Percentiles rank a stretch among this genome's conserved stretches.
Evolutionary conservation across 257 asterid genomes (phyloP).

Genomic region (Lithospermum erythrorhizon): DNA sequence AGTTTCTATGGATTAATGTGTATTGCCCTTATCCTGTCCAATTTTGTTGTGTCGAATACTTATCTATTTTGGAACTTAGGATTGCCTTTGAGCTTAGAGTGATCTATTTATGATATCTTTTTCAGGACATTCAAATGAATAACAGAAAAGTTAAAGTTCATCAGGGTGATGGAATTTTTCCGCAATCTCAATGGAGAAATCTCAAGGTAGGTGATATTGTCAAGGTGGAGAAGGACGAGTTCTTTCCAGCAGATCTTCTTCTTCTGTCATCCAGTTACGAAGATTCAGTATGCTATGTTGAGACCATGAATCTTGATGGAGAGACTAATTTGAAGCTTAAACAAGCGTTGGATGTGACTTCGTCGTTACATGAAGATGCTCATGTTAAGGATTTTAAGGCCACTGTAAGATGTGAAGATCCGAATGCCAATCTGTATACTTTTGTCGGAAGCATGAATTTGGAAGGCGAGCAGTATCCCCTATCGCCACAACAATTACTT

Average conservation of each 20-base stretch:
- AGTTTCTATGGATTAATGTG: too few relatives aligned
- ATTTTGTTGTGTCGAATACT: too few relatives aligned
- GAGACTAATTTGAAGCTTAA: conserved; percentile 86
- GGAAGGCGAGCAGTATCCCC: conserved; percentile 46
- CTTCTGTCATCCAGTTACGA: conserved; percentile 81
- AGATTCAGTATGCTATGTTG: conserved; percentile 84
- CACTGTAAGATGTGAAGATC: conserved; percentile 73
- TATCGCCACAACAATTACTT: conserved; percentile 74
- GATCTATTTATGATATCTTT: conserved; percentile 1
- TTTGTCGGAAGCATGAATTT: conserved; percentile 73
- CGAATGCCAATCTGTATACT: conserved; percentile 72
- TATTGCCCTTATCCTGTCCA: too few relatives aligned
- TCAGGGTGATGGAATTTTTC: conserved; percentile 45
- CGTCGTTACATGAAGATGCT: conserved; percentile 38
- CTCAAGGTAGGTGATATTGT: conserved; percentile 81
- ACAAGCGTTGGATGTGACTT: conserved; percentile 64
- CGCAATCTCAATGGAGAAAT: conserved; percentile 55
- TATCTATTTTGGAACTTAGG: not conserved
- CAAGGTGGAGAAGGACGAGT: conserved; percentile 74
- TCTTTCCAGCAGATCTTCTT: conserved; percentile 85
- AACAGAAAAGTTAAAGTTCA: conserved; percentile 67
- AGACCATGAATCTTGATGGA: conserved; percentile 95
- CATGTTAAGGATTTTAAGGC: conserved; percentile 47
- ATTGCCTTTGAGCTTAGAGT: not conserved
- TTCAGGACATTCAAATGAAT: conserved; percentile 78